phyloP scores from a whole-genome alignment of 179 eudicot genomes.

The Dionaea muscipula region DNA sequence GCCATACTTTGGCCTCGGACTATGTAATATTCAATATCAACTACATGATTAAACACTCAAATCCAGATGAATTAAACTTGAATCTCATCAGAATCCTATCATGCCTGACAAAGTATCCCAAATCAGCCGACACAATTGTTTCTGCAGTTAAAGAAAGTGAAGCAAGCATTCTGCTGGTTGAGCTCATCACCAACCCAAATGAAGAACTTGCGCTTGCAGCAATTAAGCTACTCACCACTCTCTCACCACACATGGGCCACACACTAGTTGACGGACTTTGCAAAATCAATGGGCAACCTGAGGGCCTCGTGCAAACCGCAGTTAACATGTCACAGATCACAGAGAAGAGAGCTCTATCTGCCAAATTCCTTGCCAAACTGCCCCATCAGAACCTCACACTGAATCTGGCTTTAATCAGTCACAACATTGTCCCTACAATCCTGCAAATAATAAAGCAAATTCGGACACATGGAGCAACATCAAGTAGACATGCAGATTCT shows the following conservation, averaged over 20 bases:
- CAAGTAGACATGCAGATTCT: constrained; percentile 35
- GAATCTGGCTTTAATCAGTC: constrained; percentile 42
- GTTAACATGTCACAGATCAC: constrained; percentile 33
- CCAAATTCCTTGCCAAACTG: constrained; percentile 53
- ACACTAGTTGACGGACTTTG: constrained; percentile 50
- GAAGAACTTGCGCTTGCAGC: constrained; percentile 54
- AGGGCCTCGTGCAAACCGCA: constrained; percentile 39
- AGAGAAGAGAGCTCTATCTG: constrained; percentile 57
- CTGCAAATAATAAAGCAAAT: constrained; percentile 30
- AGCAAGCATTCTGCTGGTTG: constrained; percentile 51
- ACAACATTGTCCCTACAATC: constrained; percentile 36
- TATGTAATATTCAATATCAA: constrained; percentile 45
- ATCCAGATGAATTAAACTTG: constrained; percentile 43
- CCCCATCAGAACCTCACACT: constrained; percentile 67
- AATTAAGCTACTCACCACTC: constrained; percentile 41
- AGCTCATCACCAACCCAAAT: constrained; percentile 46
- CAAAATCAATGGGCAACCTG: constrained; percentile 57
- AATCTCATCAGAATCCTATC: constrained; percentile 53
- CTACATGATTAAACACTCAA: constrained; percentile 39
- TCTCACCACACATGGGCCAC: constrained; percentile 65
- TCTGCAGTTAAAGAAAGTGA: constrained; percentile 62
- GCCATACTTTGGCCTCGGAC: constrained; percentile 43
- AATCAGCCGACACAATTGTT: constrained; percentile 29
- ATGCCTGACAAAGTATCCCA: constrained; percentile 39
- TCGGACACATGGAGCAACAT: constrained; percentile 37